phyloP scores from a whole-genome alignment of 2,329 filamentous ascomycete genomes.

The Dothistroma septosporum region DNA sequence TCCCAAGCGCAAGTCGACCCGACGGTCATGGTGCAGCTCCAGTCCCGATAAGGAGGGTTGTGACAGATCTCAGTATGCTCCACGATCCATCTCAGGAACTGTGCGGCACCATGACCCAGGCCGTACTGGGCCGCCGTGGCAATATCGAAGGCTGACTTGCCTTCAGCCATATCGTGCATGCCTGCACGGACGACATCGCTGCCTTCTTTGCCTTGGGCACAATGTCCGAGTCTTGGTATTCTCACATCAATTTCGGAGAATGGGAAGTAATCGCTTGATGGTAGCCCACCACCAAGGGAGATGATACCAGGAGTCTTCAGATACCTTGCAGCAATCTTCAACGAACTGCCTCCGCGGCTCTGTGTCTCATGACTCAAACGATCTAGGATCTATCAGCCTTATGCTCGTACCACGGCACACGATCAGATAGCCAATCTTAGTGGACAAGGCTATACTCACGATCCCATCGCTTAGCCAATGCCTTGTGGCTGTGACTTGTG shows the following conservation, averaged over 20 bases:
- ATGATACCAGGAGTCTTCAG: constrained; percentile 80
- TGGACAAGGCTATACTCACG: constrained; percentile 53
- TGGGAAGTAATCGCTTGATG: constrained; percentile 88
- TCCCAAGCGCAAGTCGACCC: constrained; percentile 86
- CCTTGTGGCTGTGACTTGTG: constrained; percentile 59
- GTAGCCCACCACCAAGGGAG: constrained; percentile 86
- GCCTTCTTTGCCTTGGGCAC: constrained; percentile 63
- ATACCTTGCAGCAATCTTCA: constrained; percentile 77
- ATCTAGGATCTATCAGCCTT: constrained; percentile 30
- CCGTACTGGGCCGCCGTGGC: constrained; percentile 90
- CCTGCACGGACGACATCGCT: constrained; percentile 63
- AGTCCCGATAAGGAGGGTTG: constrained; percentile 82
- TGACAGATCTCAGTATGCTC: constrained; percentile 94
- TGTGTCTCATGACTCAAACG: constrained; percentile 52
- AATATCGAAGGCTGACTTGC: constrained; percentile 65
- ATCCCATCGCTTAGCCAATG: constrained; percentile 78
- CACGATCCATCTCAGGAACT: constrained; percentile 83
- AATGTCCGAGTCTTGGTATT: constrained; percentile 61
- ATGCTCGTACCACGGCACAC: background rate
- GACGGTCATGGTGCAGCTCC: constrained; percentile 76
- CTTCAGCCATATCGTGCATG: constrained; percentile 75
- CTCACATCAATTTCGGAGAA: constrained; percentile 73
- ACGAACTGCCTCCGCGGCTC: constrained; percentile 51
- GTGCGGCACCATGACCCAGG: constrained; percentile 78
- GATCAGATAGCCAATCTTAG: constrained; percentile 1